Conservation (phyloP, 148 eudicot species). For the Drosera capensis region DNA sequence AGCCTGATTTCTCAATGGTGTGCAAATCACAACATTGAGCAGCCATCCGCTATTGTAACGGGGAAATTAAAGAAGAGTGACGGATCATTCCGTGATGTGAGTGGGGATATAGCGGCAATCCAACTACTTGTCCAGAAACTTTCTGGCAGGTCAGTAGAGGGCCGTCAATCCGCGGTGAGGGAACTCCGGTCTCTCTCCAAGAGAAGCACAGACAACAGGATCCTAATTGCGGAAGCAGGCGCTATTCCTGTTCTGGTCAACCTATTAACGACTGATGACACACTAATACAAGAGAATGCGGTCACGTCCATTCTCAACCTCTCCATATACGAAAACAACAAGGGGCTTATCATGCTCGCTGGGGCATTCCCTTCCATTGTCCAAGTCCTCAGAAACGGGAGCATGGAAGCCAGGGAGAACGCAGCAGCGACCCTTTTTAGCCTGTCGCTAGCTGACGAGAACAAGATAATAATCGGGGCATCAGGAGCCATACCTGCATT, state of each 20-base stretch:
- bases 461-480: conserved; percentile 80
- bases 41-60: conserved; percentile 40
- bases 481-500: conserved; percentile 74
- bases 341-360: conserved; percentile 77
- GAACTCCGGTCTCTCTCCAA: conserved; percentile 80
- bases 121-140: conserved; percentile 57
- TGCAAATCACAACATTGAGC: conserved; percentile 50
- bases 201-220: conserved; percentile 75
- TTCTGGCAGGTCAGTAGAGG: conserved; percentile 37
- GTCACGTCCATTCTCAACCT: conserved; percentile 84
- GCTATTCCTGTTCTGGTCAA: conserved; percentile 68
- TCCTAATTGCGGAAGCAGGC: conserved; percentile 81
- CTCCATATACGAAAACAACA: conserved; percentile 71
- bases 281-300: conserved; percentile 73
- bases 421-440: conserved; percentile 93
- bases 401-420: conserved; percentile 76
- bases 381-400: conserved; percentile 73
- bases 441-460: conserved; percentile 74
- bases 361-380: conserved; percentile 74
- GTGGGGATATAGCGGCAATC: conserved; percentile 58
- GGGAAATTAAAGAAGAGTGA: conserved; percentile 69
- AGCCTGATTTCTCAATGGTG: conserved; percentile 80
- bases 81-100: conserved; percentile 79
- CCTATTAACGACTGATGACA: conserved; percentile 52
- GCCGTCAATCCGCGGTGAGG: conserved; percentile 42